A percentile compares a stretch with the other conserved stretches of the same genome.
phyloP scores from a whole-genome alignment of 306 rosid genomes.

The Vigna reflexopilosa region DNA sequence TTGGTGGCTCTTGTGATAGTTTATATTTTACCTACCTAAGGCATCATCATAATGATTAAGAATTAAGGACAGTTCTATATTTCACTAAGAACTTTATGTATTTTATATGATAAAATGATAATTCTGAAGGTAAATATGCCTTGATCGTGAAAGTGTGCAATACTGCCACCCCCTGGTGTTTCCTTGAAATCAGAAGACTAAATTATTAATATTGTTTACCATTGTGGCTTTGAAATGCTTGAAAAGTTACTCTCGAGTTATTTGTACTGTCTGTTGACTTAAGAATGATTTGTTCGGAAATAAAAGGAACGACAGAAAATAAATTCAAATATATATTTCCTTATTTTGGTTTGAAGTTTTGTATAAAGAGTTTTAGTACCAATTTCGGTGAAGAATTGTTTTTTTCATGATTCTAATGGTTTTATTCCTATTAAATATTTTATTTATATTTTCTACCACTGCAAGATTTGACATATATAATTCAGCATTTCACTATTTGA shows the following conservation, averaged over 20 bases:
- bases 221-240: slow-evolving; percentile 20
- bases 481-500: slow-evolving; percentile 1
- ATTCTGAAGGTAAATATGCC: slow-evolving; percentile 27
- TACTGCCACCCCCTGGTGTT: slow-evolving; percentile 20
- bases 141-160: slow-evolving; percentile 19
- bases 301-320: not conserved
- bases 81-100: not conserved
- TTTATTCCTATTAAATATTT: slow-evolving; percentile 38
- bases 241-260: slow-evolving; percentile 10
- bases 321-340: slow-evolving; percentile 7
- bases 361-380: not conserved
- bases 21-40: slow-evolving; percentile 16
- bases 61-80: slow-evolving; percentile 2
- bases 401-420: slow-evolving; percentile 18
- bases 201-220: not conserved
- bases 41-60: slow-evolving; percentile 12
- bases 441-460: slow-evolving; percentile 26
- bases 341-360: slow-evolving; percentile 22
- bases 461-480: slow-evolving; percentile 20
- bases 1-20: slow-evolving; percentile 8
- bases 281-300: slow-evolving; percentile 18
- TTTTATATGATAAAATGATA: not conserved
- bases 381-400: slow-evolving; percentile 9
- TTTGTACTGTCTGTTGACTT: slow-evolving; percentile 17
- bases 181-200: slow-evolving; percentile 27